These are phyloP conservation scores for Sporothrix brunneoviolacea DNA, from an alignment of 2,329 filamentous ascomycete genomes.

Conservation along the genomic window DNA sequence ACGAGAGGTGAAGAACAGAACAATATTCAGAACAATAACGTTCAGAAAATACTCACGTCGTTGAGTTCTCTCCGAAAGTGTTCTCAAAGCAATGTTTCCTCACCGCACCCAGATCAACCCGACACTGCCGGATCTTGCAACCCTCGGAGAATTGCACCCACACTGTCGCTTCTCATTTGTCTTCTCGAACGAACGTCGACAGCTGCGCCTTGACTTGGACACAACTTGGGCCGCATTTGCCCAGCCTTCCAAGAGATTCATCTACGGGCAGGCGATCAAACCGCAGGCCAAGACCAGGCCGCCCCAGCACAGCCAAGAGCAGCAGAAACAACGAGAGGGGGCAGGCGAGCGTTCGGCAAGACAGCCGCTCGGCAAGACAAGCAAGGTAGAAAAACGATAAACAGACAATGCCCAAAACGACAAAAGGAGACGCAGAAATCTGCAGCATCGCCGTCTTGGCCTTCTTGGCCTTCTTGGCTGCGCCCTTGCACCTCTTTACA, in stretches of 20 bases:
- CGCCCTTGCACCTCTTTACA: neutral
- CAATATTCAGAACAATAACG: no score
- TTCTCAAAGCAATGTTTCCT: no score
- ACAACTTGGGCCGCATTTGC: slow-evolving; percentile 9
- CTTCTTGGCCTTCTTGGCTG: no score
- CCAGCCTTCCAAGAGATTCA: slow-evolving; percentile 8
- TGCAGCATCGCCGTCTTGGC: slow-evolving; percentile 1
- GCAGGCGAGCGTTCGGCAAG: no score
- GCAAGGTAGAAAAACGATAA: neutral
- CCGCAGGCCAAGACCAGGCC: neutral
- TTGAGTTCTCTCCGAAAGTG: no score
- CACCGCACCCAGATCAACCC: neutral
- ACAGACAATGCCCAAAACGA: no score
- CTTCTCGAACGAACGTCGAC: no score
- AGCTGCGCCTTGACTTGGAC: no score
- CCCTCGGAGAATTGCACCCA: neutral
- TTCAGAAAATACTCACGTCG: no score
- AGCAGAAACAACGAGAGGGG: neutral
- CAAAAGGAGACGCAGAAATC: neutral
- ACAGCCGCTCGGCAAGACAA: no score
- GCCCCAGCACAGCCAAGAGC: neutral
- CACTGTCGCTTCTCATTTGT: no score
- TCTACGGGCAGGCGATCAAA: slow-evolving; percentile 11
- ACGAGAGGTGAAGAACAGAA: neutral
- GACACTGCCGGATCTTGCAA: no score